Conservation (phyloP, 2,329 filamentous ascomycete species). For the Colletotrichum horii region DNA sequence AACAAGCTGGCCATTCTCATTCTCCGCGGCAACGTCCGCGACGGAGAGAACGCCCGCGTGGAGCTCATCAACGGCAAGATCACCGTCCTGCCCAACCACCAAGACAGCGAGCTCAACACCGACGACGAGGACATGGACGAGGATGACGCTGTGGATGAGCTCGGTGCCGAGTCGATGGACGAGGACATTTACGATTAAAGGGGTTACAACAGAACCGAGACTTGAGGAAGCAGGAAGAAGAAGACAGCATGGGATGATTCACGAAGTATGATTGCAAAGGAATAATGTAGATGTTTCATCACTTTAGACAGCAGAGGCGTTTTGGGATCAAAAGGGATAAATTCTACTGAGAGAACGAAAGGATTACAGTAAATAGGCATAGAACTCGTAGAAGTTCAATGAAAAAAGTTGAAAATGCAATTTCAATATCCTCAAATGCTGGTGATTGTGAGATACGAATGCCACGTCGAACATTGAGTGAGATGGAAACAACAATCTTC, state of each 20-base stretch:
- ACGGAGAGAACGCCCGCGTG: slow-evolving; percentile 84
- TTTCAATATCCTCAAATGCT: neutral
- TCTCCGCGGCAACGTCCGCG: slow-evolving; percentile 80
- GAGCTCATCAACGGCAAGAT: slow-evolving; percentile 82
- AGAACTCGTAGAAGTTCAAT: neutral
- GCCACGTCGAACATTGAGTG: neutral
- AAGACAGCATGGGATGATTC: neutral
- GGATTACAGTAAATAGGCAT: neutral
- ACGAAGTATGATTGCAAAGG: neutral
- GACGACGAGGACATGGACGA: slow-evolving; percentile 73
- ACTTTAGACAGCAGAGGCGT: neutral
- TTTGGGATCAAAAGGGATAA: neutral
- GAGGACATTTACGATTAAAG: slow-evolving; percentile 56
- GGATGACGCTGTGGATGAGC: slow-evolving; percentile 76
- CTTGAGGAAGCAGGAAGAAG: neutral
- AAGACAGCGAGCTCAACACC: slow-evolving; percentile 59
- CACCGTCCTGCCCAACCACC: slow-evolving; percentile 82
- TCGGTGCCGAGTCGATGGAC: slow-evolving; percentile 65
- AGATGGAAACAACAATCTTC: neutral
- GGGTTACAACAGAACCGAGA: neutral
- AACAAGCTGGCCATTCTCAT: slow-evolving; percentile 93
- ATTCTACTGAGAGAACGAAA: neutral
- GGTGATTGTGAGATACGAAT: neutral
- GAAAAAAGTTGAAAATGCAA: neutral
- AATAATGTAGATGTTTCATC: neutral